A percentile compares a stretch with the other conserved stretches of the same genome.
Conservation (phyloP, 768 basidiomycete species). For the Gymnopilus dilepis region DNA sequence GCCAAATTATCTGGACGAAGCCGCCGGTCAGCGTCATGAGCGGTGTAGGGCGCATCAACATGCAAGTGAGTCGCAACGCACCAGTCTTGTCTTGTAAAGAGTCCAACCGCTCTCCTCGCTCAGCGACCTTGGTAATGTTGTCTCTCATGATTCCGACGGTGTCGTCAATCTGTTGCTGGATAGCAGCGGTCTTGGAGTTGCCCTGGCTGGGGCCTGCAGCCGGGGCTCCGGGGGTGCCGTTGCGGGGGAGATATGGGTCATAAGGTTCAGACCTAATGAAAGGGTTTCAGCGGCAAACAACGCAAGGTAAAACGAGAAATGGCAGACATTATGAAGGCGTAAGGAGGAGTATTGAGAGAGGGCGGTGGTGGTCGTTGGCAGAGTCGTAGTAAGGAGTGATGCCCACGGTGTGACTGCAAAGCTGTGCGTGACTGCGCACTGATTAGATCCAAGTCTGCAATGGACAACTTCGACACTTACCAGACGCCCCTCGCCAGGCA, state of each 20-base stretch:
- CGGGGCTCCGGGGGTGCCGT: constrained; percentile 59
- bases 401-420: constrained; percentile 23
- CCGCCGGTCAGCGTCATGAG: neutral
- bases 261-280: constrained; percentile 90
- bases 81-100: constrained; percentile 98
- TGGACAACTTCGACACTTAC: constrained; percentile 75
- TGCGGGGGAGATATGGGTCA: constrained; percentile 96
- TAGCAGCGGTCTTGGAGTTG: constrained; percentile 89
- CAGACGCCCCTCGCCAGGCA: constrained; percentile 85
- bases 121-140: constrained; percentile 95
- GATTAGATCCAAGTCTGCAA: constrained; percentile 26
- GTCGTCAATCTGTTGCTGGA: constrained; percentile 96
- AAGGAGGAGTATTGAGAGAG: constrained; percentile 34
- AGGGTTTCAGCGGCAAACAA: constrained; percentile 9
- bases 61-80: constrained; percentile 47
- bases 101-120: constrained; percentile 93
- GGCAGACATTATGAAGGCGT: constrained; percentile 46
- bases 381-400: constrained; percentile 29
- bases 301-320: neutral
- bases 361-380: constrained; percentile 32
- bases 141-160: constrained; percentile 98
- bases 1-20: constrained; percentile 82
- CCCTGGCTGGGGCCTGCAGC: constrained; percentile 55
- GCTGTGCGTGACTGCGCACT: constrained; percentile 32
- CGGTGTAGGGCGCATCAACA: neutral